Percentiles rank a stretch among this genome's conserved stretches.
phyloP scores from a whole-genome alignment of 208 protist species.

The Novymonas esmeraldas region DNA sequence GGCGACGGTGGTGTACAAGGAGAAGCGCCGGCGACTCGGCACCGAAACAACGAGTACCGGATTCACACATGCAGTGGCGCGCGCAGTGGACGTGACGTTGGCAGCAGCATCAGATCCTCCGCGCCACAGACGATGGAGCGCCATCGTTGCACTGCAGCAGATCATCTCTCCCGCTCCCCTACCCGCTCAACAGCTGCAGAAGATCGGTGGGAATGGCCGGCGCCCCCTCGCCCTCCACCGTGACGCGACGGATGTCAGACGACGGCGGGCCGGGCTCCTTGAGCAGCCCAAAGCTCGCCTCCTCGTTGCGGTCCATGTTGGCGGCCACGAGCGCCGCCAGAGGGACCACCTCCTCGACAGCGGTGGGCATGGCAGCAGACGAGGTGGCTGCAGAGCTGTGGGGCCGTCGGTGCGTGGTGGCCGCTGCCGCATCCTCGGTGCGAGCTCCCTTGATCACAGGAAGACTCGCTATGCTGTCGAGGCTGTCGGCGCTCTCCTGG shows the following conservation, averaged over 20 bases:
- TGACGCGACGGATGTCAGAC: conserved; percentile 56
- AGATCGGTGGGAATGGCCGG: conserved; percentile 78
- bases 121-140: too few species aligned
- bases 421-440: conserved; percentile 14
- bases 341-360: conserved; percentile 61
- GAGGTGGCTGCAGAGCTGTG: not conserved
- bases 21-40: too few species aligned
- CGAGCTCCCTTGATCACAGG: conserved; percentile 10
- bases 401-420: conserved; percentile 3
- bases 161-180: not conserved
- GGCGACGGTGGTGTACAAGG: too few species aligned
- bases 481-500: conserved; percentile 24
- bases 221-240: conserved; percentile 59
- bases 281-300: conserved; percentile 72
- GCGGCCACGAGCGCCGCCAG: conserved; percentile 61
- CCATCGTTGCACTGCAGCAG: too few species aligned
- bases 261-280: conserved; percentile 76
- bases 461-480: conserved; percentile 24
- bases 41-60: too few species aligned
- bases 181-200: conserved; percentile 76
- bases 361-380: conserved; percentile 10
- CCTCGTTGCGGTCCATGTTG: conserved; percentile 55
- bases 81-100: too few species aligned
- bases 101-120: too few species aligned
- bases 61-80: too few species aligned